Evolutionary conservation across 2,329 filamentous ascomycete genomes (phyloP).

Genomic region (Penicillium sp.): DNA sequence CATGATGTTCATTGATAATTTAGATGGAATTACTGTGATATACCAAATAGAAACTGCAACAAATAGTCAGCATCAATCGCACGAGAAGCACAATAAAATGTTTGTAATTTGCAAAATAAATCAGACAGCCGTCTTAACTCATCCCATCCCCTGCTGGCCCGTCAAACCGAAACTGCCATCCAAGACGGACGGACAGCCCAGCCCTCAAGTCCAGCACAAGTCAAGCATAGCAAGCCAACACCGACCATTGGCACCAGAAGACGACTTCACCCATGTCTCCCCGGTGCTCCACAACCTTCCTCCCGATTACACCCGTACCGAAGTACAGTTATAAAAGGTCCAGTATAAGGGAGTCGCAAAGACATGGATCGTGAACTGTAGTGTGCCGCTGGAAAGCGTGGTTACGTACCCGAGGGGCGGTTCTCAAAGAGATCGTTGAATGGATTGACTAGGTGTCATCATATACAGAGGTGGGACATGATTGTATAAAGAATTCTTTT

Average conservation of each 20-base stretch:
- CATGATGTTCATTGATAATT: background rate
- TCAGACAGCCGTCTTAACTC: constrained; percentile 46
- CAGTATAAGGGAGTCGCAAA: constrained; percentile 45
- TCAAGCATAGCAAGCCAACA: constrained; percentile 30
- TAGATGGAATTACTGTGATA: background rate
- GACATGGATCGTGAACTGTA: constrained; percentile 25
- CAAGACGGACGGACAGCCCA: constrained; percentile 40
- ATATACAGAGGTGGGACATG: constrained; percentile 29
- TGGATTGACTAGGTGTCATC: constrained; percentile 65
- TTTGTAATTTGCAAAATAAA: constrained; percentile 10
- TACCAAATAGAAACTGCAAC: constrained; percentile 4
- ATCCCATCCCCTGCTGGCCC: constrained; percentile 43
- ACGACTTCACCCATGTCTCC: constrained; percentile 25
- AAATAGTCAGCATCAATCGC: constrained; percentile 15
- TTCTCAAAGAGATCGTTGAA: constrained; percentile 56
- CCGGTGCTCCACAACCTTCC: constrained; percentile 47
- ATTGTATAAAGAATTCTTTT: constrained; percentile 3
- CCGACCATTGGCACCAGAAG: constrained; percentile 19
- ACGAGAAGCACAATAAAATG: background rate
- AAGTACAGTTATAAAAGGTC: constrained; percentile 32
- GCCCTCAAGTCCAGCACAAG: constrained; percentile 34
- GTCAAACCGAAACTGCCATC: constrained; percentile 29
- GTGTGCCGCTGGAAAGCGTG: constrained; percentile 16
- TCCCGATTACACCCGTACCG: constrained; percentile 28
- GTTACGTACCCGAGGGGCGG: constrained; percentile 37